A percentile compares a stretch with the other conserved stretches of the same genome.
Evolutionary conservation across 2,329 filamentous ascomycete species (phyloP).

Genomic region (Tolypocladium sp.): DNA sequence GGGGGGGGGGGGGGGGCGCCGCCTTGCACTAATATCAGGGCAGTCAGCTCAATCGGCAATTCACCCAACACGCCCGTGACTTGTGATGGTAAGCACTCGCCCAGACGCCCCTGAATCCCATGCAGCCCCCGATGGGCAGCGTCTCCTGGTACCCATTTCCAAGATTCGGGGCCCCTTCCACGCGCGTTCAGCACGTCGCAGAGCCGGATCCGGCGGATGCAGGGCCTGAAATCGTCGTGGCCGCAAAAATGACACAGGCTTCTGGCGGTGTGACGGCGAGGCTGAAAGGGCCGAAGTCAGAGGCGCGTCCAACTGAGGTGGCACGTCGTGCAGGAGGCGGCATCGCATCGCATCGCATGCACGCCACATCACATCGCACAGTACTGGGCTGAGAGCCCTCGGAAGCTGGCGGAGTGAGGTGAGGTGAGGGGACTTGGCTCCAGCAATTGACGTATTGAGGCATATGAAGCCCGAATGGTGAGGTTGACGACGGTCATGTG

Average conservation of each 20-base stretch:
- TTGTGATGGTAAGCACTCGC: neutral
- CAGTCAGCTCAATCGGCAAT: too few species aligned
- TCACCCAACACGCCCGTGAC: too few species aligned
- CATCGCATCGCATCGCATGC: neutral
- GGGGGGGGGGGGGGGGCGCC: too few species aligned
- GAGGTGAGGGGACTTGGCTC: neutral
- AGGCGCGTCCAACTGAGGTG: neutral
- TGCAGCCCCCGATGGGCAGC: too few species aligned
- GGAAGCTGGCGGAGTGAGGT: neutral
- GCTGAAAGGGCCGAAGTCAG: constrained; percentile 3
- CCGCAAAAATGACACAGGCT: neutral
- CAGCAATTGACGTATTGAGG: neutral
- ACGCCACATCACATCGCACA: neutral
- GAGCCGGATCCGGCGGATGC: neutral
- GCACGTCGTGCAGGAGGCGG: neutral
- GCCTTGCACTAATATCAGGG: too few species aligned
- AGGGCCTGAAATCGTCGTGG: neutral
- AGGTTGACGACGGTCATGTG: too few species aligned
- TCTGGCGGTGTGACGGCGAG: constrained; percentile 5
- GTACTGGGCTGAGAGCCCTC: neutral
- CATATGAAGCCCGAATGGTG: too few species aligned
- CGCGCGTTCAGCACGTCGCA: neutral
- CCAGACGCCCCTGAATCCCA: too few species aligned
- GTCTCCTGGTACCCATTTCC: neutral
- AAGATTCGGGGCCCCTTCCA: neutral